Conservation (phyloP, 2,329 filamentous ascomycete genomes). For the Xylariaceae sp. region DNA sequence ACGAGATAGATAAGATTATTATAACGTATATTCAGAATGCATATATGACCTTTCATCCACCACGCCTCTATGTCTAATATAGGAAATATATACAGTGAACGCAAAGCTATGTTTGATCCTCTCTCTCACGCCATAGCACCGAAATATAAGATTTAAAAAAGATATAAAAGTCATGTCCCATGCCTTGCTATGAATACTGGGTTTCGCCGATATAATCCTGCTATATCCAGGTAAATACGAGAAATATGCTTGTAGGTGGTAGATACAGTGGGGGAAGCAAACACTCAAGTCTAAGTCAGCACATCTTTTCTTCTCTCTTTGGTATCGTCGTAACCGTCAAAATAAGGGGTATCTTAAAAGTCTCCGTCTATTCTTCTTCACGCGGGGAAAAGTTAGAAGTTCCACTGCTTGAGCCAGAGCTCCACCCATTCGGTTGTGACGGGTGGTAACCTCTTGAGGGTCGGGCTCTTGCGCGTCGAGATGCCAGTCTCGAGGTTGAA, state of each 20-base stretch:
- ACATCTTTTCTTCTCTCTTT: neutral
- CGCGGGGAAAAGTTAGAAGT: slow-evolving; percentile 10
- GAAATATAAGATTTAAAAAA: neutral
- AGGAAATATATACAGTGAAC: too few species aligned
- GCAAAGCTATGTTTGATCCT: too few species aligned
- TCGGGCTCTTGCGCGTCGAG: slow-evolving; percentile 25
- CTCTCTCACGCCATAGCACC: too few species aligned
- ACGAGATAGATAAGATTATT: too few species aligned
- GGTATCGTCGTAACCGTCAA: neutral
- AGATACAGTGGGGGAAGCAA: too few species aligned
- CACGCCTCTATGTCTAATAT: too few species aligned
- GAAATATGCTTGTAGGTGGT: too few species aligned
- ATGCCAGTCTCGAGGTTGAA: slow-evolving; percentile 32
- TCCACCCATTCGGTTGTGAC: slow-evolving; percentile 31
- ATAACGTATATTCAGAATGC: too few species aligned
- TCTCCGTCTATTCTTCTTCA: neutral
- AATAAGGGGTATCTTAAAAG: neutral
- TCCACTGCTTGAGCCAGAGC: slow-evolving; percentile 33
- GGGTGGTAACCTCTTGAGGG: slow-evolving; percentile 22
- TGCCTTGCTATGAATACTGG: neutral
- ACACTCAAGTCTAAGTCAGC: too few species aligned
- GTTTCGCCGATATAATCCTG: too few species aligned
- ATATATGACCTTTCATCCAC: too few species aligned
- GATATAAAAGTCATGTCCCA: neutral
- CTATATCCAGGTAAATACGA: too few species aligned